Evolutionary conservation across 2,329 filamentous ascomycete species (phyloP), one percentile per base, ranked within the genome.

Genomic region (Sarocladium brachiariae): DNA sequence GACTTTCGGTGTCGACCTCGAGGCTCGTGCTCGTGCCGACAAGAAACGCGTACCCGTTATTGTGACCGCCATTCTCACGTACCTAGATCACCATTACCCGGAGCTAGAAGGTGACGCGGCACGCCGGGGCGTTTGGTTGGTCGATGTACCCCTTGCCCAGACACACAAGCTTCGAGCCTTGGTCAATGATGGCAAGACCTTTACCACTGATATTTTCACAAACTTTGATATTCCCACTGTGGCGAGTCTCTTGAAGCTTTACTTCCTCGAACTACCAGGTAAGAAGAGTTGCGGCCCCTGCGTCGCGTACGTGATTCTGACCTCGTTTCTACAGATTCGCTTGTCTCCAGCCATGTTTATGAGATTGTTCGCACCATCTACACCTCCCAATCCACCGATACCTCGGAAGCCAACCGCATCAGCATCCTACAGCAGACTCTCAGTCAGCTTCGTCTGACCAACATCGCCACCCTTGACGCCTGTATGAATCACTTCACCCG

Each of bases 301-400:
- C 1, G 4, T 6, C 23, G 2, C 5, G 11, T 21, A 18, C 23
- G 34, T 13, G 23, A 38, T 10, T 24, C 30, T 16, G 8, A 33
- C 31, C 65, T 73, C 54, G 69, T 55, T 37, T 3, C 16, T 18
- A 43, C 58, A 93, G 93, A 99, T 69, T 97, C 93, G n/a, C 78
- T 99, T 55, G 92, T 99, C 54, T 97, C 93, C 51, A 95, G 90
- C 35, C 92, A 97, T 65, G 90, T 99, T 52, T 99, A 99, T 67
- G 95, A 99, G 71, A 97, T 99, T 63, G 85, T 99, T 65, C 91
- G 96, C 71, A 97, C 90, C 2, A 95, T 99, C 57, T 99, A 99
- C 73, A 85, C 83, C 43, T 90, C 87, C 13, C 85, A 89, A 11
- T 77, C 86, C 43, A 79, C 86, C 37, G 89, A 95, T 52, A 79